Base-by-base conservation (phyloP, 2,329 filamentous ascomycete genomes). In the Fonsecaea pedrosoi region DNA sequence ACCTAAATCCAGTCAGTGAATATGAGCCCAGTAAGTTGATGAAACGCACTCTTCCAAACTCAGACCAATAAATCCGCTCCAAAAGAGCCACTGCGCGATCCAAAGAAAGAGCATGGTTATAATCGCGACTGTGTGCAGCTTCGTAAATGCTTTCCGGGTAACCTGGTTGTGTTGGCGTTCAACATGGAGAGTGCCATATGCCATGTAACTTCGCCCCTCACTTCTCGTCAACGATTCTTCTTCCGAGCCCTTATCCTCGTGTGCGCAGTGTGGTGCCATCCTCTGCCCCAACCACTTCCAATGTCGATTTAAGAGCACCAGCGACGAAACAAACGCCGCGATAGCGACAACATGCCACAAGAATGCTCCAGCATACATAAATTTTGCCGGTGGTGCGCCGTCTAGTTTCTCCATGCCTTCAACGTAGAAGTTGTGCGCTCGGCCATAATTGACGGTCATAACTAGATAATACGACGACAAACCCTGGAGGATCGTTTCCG, bases 311-410 rank as follows among this genome's bases (percentile, higher is more conserved):
- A 55, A 34, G 25, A 45, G 37, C 15, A 21, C 50, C 64, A 66
- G 4, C 34, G 62, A 18, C n/a, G 38, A 18, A 32, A 62, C 30
- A 37, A 75, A 54, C 30, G 57, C 32, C 57, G 50, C 6, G 38
- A 60, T 30, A 32, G 42, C 18, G 21, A 21, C 38, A 35, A 35
- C 30, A 35, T 30, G 57, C 75, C 75, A 78, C 35, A 75, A 48
- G 2, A 74, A 62, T 60, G 76, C 74, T 48, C 76, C 75, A 63
- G 38, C 37, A 66, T 77, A 77, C 74, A 77, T 76, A 37, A 68
- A 62, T 59, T 62, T 59, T 66, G 76, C 76, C 18, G 70, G 63
- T 60, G 57, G 34, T 42, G 38, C 54, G 13, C 37, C 60, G 53
- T 74, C 62, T 9, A 69, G 65, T 53, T 60, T 54, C 42, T 67